Percentiles rank a stretch among this genome's conserved stretches.
Evolutionary conservation across 805 yeast genomes (phyloP).

Genomic region (Sugiyamaella floridensis): DNA sequence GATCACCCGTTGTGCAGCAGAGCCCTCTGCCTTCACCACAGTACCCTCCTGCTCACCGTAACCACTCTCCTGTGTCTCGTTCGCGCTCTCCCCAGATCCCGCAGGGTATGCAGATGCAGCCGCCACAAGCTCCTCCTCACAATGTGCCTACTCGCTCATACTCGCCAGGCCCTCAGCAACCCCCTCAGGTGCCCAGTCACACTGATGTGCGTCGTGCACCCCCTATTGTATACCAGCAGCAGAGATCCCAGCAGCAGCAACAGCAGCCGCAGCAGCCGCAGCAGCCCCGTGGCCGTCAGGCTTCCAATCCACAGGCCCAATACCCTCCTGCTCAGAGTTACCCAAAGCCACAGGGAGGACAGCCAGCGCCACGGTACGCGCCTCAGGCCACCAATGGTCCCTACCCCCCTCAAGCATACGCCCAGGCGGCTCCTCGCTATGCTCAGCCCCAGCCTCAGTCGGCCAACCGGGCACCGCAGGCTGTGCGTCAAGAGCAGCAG

Average conservation of each 20-base stretch:
- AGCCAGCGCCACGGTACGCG: background rate
- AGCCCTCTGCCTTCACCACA: constrained; percentile 7
- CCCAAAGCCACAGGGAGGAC: background rate
- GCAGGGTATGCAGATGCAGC: background rate
- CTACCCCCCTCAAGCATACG: constrained; percentile 2
- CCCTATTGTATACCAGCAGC: background rate
- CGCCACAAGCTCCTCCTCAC: constrained; percentile 8
- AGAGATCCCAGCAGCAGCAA: constrained; percentile 1
- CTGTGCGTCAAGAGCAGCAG: background rate
- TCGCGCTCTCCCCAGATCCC: background rate
- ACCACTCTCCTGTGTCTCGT: background rate
- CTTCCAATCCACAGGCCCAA: background rate
- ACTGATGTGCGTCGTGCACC: background rate
- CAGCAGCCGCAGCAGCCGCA: constrained; percentile 1
- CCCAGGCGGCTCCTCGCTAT: background rate
- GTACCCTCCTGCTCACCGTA: background rate
- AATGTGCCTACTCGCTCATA: background rate
- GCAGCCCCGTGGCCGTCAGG: background rate
- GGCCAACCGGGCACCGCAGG: background rate
- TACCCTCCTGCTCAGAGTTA: background rate
- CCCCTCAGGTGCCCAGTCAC: background rate
- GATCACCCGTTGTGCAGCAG: background rate
- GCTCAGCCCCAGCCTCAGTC: background rate
- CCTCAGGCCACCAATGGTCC: background rate
- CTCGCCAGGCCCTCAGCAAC: background rate